Evolutionary conservation across 108 stramenopile genomes (phyloP).

Genomic region (Thalassiosira profunda): DNA sequence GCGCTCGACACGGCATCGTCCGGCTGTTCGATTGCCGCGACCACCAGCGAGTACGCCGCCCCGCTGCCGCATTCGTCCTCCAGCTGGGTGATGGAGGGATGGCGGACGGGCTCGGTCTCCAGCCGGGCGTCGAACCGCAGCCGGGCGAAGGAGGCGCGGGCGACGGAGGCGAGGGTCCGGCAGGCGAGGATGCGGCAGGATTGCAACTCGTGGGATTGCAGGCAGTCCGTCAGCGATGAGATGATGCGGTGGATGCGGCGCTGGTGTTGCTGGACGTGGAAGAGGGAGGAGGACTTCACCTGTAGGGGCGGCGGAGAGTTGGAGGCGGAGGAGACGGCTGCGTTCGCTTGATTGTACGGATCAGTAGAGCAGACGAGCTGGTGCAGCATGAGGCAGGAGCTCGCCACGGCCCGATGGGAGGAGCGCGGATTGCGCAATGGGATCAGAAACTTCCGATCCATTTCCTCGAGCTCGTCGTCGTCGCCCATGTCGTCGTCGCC

Average conservation of each 20-base stretch:
- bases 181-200: constrained; percentile 53
- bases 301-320: neutral
- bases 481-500: constrained; percentile 10
- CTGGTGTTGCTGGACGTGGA: constrained; percentile 16
- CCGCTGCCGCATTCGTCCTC: constrained; percentile 76
- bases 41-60: constrained; percentile 58
- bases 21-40: constrained; percentile 62
- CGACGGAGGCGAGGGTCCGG: constrained; percentile 60
- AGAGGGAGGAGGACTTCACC: constrained; percentile 25
- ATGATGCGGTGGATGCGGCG: constrained; percentile 18
- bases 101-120: constrained; percentile 41
- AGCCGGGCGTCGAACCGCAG: constrained; percentile 52
- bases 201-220: constrained; percentile 9
- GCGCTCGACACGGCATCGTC: constrained; percentile 75
- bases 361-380: constrained; percentile 14
- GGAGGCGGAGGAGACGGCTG: neutral
- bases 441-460: constrained; percentile 21
- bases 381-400: constrained; percentile 27
- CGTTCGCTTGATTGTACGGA: neutral
- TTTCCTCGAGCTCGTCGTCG: constrained; percentile 22
- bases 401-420: constrained; percentile 26
- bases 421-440: constrained; percentile 31
- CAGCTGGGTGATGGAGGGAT: constrained; percentile 37
- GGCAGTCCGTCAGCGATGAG: constrained; percentile 22
- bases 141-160: constrained; percentile 54